Percentiles rank a stretch among this genome's conserved stretches.
Conservation (phyloP, 2,329 filamentous ascomycete species). For the Colletotrichum sublineola region DNA sequence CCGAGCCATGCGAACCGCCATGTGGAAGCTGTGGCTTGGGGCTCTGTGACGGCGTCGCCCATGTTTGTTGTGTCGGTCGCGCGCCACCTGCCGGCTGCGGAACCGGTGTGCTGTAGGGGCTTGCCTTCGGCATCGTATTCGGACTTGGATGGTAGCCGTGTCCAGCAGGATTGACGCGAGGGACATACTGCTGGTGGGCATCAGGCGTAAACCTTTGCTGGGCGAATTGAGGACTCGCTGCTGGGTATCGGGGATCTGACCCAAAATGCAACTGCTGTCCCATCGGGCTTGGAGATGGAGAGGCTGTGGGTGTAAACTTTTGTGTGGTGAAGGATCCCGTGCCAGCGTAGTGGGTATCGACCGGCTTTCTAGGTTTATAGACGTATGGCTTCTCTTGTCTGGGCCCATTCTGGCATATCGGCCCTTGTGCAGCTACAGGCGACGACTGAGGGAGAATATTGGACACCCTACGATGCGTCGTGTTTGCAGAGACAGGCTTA, state of each 20-base stretch:
- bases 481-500: slow-evolving; percentile 52
- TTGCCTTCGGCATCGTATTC: slow-evolving; percentile 17
- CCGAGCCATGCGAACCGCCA: slow-evolving; percentile 14
- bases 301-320: slow-evolving; percentile 51
- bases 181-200: slow-evolving; percentile 13
- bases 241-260: slow-evolving; percentile 48
- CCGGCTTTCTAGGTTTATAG: slow-evolving; percentile 63
- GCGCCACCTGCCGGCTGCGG: slow-evolving; percentile 16
- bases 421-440: slow-evolving; percentile 18
- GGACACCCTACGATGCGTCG: slow-evolving; percentile 43
- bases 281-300: slow-evolving; percentile 46
- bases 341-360: slow-evolving; percentile 45
- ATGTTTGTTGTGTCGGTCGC: slow-evolving; percentile 26
- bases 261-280: slow-evolving; percentile 48
- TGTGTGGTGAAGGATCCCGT: slow-evolving; percentile 51
- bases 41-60: slow-evolving; percentile 26
- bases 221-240: slow-evolving; percentile 41
- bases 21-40: slow-evolving; percentile 5
- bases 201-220: slow-evolving; percentile 47
- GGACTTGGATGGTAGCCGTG: slow-evolving; percentile 11
- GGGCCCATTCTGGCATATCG: slow-evolving; percentile 20
- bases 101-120: slow-evolving; percentile 29
- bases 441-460: slow-evolving; percentile 36
- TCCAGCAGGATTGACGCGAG: slow-evolving; percentile 3
- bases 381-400: slow-evolving; percentile 64